A percentile compares a stretch with the other conserved stretches of the same genome.
These are phyloP conservation scores for Mycena rebaudengoi DNA, from an alignment of 768 basidiomycete species.

Conservation along the genomic window DNA sequence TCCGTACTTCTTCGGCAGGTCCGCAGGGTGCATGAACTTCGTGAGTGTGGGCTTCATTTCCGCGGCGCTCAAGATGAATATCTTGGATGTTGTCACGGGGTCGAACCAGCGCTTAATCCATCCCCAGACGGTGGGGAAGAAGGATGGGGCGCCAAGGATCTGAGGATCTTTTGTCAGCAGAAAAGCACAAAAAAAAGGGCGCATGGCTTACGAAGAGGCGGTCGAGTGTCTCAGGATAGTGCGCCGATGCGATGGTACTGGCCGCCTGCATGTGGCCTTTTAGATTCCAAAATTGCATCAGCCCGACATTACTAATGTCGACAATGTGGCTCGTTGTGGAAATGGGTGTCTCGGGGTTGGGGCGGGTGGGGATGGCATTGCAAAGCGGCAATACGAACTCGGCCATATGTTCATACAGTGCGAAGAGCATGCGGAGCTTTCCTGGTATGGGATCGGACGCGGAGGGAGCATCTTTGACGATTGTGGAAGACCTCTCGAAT, in stretches of 20 bases:
- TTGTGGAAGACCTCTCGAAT: constrained; percentile 49
- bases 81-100: constrained; percentile 62
- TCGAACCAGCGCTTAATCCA: constrained; percentile 72
- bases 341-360: constrained; percentile 44
- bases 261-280: constrained; percentile 65
- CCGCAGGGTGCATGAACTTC: constrained; percentile 48
- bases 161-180: not conserved
- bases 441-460: constrained; percentile 2
- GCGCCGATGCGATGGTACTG: constrained; percentile 58
- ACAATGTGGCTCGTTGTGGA: constrained; percentile 57
- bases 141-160: constrained; percentile 65
- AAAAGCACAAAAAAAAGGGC: not conserved
- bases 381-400: constrained; percentile 59
- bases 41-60: constrained; percentile 50
- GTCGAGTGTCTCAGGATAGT: constrained; percentile 65
- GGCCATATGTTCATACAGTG: constrained; percentile 57
- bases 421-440: constrained; percentile 29
- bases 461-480: not conserved
- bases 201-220: constrained; percentile 38
- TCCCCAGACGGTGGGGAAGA: constrained; percentile 67
- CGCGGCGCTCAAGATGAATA: constrained; percentile 55
- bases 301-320: constrained; percentile 52
- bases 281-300: constrained; percentile 56
- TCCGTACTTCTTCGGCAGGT: constrained; percentile 64
- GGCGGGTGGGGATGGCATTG: constrained; percentile 46